Base-by-base conservation (phyloP, 139 green algal genomes). In the Yamagishiella unicocca region DNA sequence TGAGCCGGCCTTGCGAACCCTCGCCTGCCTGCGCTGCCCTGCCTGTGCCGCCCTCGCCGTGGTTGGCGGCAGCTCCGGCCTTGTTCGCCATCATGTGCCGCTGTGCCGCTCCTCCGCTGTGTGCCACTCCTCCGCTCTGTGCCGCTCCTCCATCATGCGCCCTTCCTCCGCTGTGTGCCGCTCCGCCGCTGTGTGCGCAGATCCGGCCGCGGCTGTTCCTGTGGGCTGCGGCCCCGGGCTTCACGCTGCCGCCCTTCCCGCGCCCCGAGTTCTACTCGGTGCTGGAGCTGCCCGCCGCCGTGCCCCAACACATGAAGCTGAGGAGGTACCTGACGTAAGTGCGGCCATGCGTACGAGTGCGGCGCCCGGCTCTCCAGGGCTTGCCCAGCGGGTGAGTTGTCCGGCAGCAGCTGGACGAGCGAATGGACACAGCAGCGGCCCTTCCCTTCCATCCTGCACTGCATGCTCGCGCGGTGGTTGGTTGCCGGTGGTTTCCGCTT, bases 221-320 rank as follows among this genome's bases (percentile, higher is more conserved):
- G 1, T 45, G 17, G 9, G 74, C 38, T 4, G 33, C 31, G 12
- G 1, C 14, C 10, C 21, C n/a, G 3, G 46, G 31, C 45, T 21
- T 6, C 1, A 12, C 31, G 46, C 46, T 82, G 31, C 74, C 74
- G 33, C 31, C 46, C 46, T 55, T 55, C 1, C 74, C 74, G 46
- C 74, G 74, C 19, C 74, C 74, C 31, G 74, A 82, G 74, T 82
- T 82, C 46, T 40, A 27, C 43, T 38, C 14, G 25, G n/a, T 12
- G n/a, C 5, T 80, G 27, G 1, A 29, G 25, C 24, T 64, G 72
- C 72, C 31, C 1, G 9, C 6, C 29, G 43, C 22, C 19, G 25
- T 19, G 22, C 22, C 14, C 40, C 2, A 19, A n/a, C 10, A 24
- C n/a, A 17, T 43, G 64, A 29, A 1, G 71, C 40, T 58, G 40